These are phyloP conservation scores for Paramecium sexaurelia DNA, from an alignment of 73 alveolate species.

Conservation along the genomic window DNA sequence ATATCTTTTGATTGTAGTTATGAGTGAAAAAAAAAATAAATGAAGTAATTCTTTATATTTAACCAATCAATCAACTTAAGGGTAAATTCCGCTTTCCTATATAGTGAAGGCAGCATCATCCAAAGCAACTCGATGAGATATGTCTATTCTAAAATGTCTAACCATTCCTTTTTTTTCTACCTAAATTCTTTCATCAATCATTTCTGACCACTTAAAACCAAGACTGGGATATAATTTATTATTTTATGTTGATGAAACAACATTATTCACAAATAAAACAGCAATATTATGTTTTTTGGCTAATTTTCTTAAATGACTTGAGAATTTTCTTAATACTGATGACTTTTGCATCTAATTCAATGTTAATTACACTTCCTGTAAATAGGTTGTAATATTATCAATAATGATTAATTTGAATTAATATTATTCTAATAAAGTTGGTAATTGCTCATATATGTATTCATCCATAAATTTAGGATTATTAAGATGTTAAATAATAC, in stretches of 20 bases:
- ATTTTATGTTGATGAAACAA: not conserved
- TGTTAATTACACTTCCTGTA: not conserved
- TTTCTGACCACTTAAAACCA: not conserved
- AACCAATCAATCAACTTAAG: constrained; percentile 27
- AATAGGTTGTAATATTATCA: constrained; percentile 26
- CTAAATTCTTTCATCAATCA: constrained; percentile 15
- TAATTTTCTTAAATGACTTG: not conserved
- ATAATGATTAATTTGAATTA: constrained; percentile 28
- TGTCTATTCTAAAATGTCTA: not conserved
- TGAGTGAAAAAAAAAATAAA: too few species aligned
- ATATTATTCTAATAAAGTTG: not conserved
- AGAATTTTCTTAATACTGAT: not conserved
- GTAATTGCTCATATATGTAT: not conserved
- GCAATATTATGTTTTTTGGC: not conserved
- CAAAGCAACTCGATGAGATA: not conserved
- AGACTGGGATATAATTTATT: not conserved
- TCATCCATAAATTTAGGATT: constrained; percentile 2
- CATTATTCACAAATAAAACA: not conserved
- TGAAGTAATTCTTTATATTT: too few species aligned
- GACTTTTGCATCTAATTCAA: not conserved
- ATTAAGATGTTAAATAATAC: not conserved
- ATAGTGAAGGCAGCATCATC: not conserved
- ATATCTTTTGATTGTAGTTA: too few species aligned
- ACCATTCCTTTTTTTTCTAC: constrained; percentile 17
- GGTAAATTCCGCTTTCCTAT: not conserved